phyloP scores from a whole-genome alignment of 495 filamentous ascomycete genomes.

The Patellaria atrata region DNA sequence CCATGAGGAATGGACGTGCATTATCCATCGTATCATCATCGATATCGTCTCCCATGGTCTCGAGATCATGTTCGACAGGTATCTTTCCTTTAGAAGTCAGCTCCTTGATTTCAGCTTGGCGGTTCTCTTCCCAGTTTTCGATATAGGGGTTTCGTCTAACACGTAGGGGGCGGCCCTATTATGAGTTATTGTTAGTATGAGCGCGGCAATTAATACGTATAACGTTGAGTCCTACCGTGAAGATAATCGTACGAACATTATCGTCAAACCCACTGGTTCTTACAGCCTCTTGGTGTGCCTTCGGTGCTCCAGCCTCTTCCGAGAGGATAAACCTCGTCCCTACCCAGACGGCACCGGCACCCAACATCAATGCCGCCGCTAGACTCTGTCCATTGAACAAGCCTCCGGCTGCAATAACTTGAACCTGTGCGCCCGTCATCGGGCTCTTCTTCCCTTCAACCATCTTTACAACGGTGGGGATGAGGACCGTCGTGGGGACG shows the following conservation, averaged over 20 bases:
- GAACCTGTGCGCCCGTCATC: conserved; percentile 71
- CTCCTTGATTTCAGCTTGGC: conserved; percentile 74
- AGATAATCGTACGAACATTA: conserved; percentile 92
- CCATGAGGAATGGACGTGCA: conserved; percentile 87
- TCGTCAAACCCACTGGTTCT: conserved; percentile 84
- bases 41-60: conserved; percentile 58
- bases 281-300: conserved; percentile 94
- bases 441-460: conserved; percentile 71
- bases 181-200: conserved; percentile 7
- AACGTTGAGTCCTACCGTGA: conserved; percentile 46
- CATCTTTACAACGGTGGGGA: conserved; percentile 77
- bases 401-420: conserved; percentile 87
- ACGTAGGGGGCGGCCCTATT: conserved; percentile 70
- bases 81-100: conserved; percentile 78
- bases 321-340: conserved; percentile 88
- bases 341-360: conserved; percentile 87
- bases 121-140: conserved; percentile 88
- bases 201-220: background rate
- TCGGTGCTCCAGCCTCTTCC: conserved; percentile 86
- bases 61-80: conserved; percentile 87
- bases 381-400: conserved; percentile 85
- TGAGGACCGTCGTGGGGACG: conserved; percentile 76
- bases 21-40: conserved; percentile 78
- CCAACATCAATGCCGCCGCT: conserved; percentile 83
- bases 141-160: conserved; percentile 91